Percentiles rank a stretch among this genome's conserved stretches.
phyloP scores from a whole-genome alignment of 495 filamentous ascomycete species.

The Xylaria intraflava region DNA sequence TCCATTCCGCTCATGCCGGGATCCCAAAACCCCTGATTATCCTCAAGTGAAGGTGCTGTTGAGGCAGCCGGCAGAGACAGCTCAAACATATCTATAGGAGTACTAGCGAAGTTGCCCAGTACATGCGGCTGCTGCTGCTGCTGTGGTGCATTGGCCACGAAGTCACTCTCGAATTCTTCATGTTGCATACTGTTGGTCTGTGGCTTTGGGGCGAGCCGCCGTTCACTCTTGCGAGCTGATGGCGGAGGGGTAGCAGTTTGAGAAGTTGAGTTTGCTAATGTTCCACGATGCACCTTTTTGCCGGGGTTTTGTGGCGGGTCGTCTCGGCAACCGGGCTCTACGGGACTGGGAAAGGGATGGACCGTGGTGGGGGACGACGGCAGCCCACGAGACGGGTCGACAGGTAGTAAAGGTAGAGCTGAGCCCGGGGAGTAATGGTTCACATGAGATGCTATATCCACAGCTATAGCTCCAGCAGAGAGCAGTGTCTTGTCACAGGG shows the following conservation, averaged over 20 bases:
- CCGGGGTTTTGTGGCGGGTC: conserved; percentile 22
- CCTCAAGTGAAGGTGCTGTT: conserved; percentile 58
- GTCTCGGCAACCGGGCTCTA: conserved; percentile 15
- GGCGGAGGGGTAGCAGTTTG: conserved; percentile 50
- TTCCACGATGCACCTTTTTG: conserved; percentile 37
- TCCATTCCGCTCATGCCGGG: conserved; percentile 50
- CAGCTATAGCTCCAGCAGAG: conserved; percentile 33
- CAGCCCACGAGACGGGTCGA: conserved; percentile 51
- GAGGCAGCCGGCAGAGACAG: conserved; percentile 66
- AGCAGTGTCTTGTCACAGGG: conserved; percentile 34
- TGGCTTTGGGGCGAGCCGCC: conserved; percentile 47
- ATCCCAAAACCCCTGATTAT: conserved; percentile 71
- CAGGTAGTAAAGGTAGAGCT: conserved; percentile 46
- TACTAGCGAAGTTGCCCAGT: conserved; percentile 27
- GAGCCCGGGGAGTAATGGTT: conserved; percentile 53
- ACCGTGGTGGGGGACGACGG: conserved; percentile 51
- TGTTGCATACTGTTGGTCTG: conserved; percentile 47
- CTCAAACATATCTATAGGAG: conserved; percentile 49
- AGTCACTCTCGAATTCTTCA: conserved; percentile 43
- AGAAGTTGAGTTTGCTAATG: conserved; percentile 25
- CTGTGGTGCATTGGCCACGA: conserved; percentile 32
- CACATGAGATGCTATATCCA: conserved; percentile 49
- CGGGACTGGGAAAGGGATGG: conserved; percentile 28
- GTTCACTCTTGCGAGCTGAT: conserved; percentile 42
- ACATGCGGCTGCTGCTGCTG: conserved; percentile 35